These are phyloP conservation scores for Ogataea paradorogensis DNA, from an alignment of 805 yeast species.

Conservation along the genomic window DNA sequence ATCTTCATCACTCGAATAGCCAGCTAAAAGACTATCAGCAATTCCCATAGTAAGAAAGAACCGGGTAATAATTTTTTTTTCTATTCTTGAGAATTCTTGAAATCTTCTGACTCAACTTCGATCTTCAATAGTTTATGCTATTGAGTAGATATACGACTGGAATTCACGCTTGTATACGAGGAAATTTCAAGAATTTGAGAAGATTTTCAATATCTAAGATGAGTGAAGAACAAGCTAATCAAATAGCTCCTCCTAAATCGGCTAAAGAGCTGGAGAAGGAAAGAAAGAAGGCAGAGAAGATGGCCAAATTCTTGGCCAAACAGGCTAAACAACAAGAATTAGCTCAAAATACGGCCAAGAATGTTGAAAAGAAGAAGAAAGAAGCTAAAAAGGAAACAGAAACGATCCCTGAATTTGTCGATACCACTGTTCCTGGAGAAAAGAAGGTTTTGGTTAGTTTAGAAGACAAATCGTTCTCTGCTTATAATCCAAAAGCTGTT, in stretches of 20 bases:
- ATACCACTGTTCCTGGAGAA: constrained; percentile 82
- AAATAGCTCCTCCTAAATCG: constrained; percentile 41
- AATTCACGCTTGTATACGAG: constrained; percentile 14
- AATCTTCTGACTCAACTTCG: constrained; percentile 7
- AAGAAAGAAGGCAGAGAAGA: constrained; percentile 55
- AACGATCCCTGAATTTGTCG: constrained; percentile 81
- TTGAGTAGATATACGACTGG: constrained; percentile 19
- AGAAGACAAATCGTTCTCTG: constrained; percentile 90
- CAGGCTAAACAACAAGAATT: constrained; percentile 68
- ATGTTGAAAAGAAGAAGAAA: constrained; percentile 54
- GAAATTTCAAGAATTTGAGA: constrained; percentile 9
- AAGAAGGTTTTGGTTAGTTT: constrained; percentile 84
- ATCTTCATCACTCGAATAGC: constrained; percentile 35
- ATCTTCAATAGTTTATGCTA: constrained; percentile 24
- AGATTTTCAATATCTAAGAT: constrained; percentile 17
- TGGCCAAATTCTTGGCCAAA: constrained; percentile 71
- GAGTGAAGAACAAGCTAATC: constrained; percentile 27
- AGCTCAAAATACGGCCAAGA: constrained; percentile 43
- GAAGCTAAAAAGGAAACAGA: constrained; percentile 68
- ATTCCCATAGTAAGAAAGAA: constrained; percentile 30
- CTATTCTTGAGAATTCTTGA: constrained; percentile 2
- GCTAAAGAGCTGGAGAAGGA: constrained; percentile 71
- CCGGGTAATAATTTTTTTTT: constrained; percentile 10
- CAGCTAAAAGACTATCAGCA: constrained; percentile 42
- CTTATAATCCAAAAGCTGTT: constrained; percentile 88